Evolutionary conservation across 2,329 filamentous ascomycete genomes (phyloP).

Genomic region (Epichloe sylvatica): DNA sequence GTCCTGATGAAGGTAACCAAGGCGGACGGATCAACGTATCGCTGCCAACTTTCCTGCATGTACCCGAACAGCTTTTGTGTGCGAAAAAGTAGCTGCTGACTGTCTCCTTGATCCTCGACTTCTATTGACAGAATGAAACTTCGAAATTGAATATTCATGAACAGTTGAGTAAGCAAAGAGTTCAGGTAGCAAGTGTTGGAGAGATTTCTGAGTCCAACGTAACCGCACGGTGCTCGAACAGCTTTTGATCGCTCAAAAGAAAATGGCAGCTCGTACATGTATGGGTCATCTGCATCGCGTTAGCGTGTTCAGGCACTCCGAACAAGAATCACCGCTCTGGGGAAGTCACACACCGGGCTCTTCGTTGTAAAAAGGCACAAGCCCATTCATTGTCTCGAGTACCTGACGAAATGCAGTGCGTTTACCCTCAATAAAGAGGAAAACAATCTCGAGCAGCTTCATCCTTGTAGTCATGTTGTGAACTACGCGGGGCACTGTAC

Average conservation of each 20-base stretch:
- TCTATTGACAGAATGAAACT: slow-evolving; percentile 62
- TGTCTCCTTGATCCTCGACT: slow-evolving; percentile 37
- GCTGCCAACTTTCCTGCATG: slow-evolving; percentile 71
- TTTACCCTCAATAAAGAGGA: slow-evolving; percentile 39
- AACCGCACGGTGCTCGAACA: slow-evolving; percentile 65
- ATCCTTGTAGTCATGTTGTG: slow-evolving; percentile 42
- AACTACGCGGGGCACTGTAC: slow-evolving; percentile 25
- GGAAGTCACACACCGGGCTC: slow-evolving; percentile 22
- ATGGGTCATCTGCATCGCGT: slow-evolving; percentile 27
- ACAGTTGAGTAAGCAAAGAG: slow-evolving; percentile 83
- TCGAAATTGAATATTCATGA: slow-evolving; percentile 86
- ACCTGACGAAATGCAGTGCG: slow-evolving; percentile 34
- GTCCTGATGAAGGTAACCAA: slow-evolving; percentile 67
- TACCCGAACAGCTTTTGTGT: slow-evolving; percentile 71
- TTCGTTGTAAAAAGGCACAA: slow-evolving; percentile 25
- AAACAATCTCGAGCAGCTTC: slow-evolving; percentile 47
- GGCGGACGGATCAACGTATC: slow-evolving; percentile 56
- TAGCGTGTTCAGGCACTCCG: neutral
- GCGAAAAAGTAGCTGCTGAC: slow-evolving; percentile 57
- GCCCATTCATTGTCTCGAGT: slow-evolving; percentile 25
- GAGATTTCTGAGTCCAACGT: slow-evolving; percentile 80
- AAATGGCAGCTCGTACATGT: slow-evolving; percentile 46
- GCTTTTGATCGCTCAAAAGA: slow-evolving; percentile 51
- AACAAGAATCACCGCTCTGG: neutral
- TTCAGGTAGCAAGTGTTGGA: slow-evolving; percentile 97